These are phyloP conservation scores for Symbiodinium natans DNA, from an alignment of 73 alveolate genomes.

Conservation along the genomic window DNA sequence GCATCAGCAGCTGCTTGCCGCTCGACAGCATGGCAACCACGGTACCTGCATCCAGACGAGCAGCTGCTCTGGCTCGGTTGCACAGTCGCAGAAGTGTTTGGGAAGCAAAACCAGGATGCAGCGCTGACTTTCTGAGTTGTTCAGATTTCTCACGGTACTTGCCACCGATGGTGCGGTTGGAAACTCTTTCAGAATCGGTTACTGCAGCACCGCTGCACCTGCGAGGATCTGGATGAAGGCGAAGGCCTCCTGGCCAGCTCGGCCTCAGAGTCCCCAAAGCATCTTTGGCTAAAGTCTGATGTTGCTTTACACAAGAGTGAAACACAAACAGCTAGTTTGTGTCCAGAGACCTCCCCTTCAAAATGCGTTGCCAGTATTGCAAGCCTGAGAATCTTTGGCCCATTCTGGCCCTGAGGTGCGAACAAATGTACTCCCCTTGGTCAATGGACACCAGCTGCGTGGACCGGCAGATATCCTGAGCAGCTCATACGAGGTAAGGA, in stretches of 20 bases:
- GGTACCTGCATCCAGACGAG: neutral
- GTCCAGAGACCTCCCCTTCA: too few relatives aligned
- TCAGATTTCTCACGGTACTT: neutral
- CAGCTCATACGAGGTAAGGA: neutral
- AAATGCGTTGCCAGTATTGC: too few relatives aligned
- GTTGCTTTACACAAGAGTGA: too few relatives aligned
- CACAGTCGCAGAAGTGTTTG: neutral
- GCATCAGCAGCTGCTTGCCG: neutral
- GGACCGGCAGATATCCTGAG: neutral
- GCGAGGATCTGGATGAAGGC: slow-evolving; percentile 65
- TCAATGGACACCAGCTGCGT: neutral
- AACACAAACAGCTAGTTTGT: too few relatives aligned
- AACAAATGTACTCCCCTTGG: neutral
- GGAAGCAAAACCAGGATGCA: too few relatives aligned
- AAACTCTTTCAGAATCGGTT: too few relatives aligned
- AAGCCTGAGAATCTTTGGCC: too few relatives aligned
- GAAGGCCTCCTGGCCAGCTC: slow-evolving; percentile 32
- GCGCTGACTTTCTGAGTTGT: neutral
- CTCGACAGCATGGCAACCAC: neutral
- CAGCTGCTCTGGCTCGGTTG: too few relatives aligned
- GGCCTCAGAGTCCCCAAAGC: slow-evolving; percentile 1
- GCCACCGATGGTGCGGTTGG: neutral
- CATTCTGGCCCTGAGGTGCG: neutral
- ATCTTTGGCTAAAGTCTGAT: too few relatives aligned
- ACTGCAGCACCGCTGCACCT: neutral